These are phyloP conservation scores for Podaxis carcinomalis DNA, from an alignment of 768 basidiomycete species.

Conservation along the genomic window DNA sequence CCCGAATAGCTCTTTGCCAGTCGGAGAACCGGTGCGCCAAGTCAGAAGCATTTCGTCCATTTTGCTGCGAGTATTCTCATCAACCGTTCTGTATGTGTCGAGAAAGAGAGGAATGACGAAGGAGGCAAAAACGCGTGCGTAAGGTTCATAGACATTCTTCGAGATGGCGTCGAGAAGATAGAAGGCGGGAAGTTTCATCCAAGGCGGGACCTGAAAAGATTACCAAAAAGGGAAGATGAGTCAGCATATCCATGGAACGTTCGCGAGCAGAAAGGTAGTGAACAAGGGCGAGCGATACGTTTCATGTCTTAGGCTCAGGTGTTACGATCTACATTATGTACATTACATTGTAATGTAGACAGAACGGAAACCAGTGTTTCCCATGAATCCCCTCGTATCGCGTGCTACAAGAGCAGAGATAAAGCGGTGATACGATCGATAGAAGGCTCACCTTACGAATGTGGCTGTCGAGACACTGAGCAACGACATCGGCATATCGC, in stretches of 20 bases:
- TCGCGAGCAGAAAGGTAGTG: slow-evolving; percentile 22
- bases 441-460: slow-evolving; percentile 79
- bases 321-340: slow-evolving; percentile 16
- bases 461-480: slow-evolving; percentile 78
- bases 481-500: slow-evolving; percentile 74
- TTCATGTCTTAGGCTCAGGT: slow-evolving; percentile 31
- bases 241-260: slow-evolving; percentile 60
- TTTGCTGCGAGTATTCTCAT: slow-evolving; percentile 79
- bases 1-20: slow-evolving; percentile 82
- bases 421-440: slow-evolving; percentile 13
- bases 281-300: slow-evolving; percentile 22
- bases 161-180: slow-evolving; percentile 96
- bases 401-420: slow-evolving; percentile 13
- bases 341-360: background rate
- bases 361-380: slow-evolving; percentile 5
- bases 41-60: slow-evolving; percentile 98
- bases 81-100: slow-evolving; percentile 83
- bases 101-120: slow-evolving; percentile 84
- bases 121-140: slow-evolving; percentile 78
- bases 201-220: slow-evolving; percentile 69
- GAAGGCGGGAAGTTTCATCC: slow-evolving; percentile 89
- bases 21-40: slow-evolving; percentile 86
- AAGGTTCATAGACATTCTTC: slow-evolving; percentile 93
- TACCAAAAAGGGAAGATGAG: slow-evolving; percentile 49
- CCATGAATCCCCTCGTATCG: slow-evolving; percentile 12